Evolutionary conservation across 306 rosid genomes (phyloP).

Genomic region (Sphenostylis stenocarpa): DNA sequence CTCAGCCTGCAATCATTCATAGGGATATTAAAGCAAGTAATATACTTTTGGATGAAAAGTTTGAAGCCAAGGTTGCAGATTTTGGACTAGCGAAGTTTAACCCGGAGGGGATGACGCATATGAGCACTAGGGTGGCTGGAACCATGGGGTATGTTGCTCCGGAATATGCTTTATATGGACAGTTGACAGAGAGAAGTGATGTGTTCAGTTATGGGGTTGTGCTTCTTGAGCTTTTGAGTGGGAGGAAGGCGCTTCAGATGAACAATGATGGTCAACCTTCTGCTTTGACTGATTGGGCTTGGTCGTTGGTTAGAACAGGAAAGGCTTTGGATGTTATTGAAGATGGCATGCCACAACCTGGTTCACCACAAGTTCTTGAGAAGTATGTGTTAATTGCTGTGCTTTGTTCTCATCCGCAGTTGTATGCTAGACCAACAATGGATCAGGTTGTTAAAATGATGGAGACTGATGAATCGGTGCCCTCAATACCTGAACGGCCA

Average conservation of each 20-base stretch:
- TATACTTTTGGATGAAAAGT: slow-evolving; percentile 81
- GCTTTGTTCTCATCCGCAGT: slow-evolving; percentile 90
- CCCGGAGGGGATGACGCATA: slow-evolving; percentile 87
- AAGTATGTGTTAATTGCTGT: slow-evolving; percentile 83
- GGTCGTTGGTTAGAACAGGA: slow-evolving; percentile 76
- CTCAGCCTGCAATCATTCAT: slow-evolving; percentile 85
- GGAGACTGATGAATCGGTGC: slow-evolving; percentile 75
- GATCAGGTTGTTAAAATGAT: slow-evolving; percentile 94
- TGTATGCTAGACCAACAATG: slow-evolving; percentile 97
- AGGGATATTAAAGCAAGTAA: slow-evolving; percentile 92
- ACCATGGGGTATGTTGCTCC: slow-evolving; percentile 98
- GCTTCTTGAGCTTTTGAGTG: slow-evolving; percentile 92
- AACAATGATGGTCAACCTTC: slow-evolving; percentile 54
- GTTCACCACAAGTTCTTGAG: slow-evolving; percentile 63
- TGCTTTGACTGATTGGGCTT: slow-evolving; percentile 90
- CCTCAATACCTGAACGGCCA: slow-evolving; percentile 77
- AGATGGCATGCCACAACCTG: slow-evolving; percentile 64
- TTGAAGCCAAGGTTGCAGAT: slow-evolving; percentile 89
- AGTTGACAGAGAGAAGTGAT: slow-evolving; percentile 88
- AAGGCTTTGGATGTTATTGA: slow-evolving; percentile 71
- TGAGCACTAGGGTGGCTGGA: slow-evolving; percentile 98
- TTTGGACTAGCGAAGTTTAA: slow-evolving; percentile 93
- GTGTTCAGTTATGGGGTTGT: slow-evolving; percentile 93
- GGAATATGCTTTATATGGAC: slow-evolving; percentile 93
- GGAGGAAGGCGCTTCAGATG: slow-evolving; percentile 75